Conservation (phyloP, 805 yeast genomes). For the Candida oleophila region DNA sequence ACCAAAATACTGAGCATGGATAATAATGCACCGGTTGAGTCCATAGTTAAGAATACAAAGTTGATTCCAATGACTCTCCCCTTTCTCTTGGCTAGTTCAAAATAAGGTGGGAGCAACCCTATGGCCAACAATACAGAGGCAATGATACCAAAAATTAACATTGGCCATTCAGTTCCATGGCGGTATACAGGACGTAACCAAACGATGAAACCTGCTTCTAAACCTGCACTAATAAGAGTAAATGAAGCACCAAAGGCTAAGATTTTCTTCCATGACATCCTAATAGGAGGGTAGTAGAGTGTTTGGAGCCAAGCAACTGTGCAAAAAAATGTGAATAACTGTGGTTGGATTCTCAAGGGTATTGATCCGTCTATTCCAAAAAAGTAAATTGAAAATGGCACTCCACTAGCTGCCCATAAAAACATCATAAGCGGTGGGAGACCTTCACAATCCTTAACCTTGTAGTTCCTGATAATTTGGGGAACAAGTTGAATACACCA, state of each 20-base stretch:
- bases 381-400: conserved; percentile 87
- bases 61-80: conserved; percentile 91
- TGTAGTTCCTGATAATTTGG: conserved; percentile 73
- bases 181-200: conserved; percentile 61
- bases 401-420: conserved; percentile 72
- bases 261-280: conserved; percentile 34
- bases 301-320: conserved; percentile 62
- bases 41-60: conserved; percentile 73
- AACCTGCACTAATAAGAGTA: conserved; percentile 48
- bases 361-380: conserved; percentile 66
- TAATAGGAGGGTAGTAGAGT: conserved; percentile 69
- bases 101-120: conserved; percentile 88
- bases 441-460: conserved; percentile 78
- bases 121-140: conserved; percentile 74
- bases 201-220: conserved; percentile 69
- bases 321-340: conserved; percentile 71
- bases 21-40: conserved; percentile 76
- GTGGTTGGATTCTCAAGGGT: conserved; percentile 86
- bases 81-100: conserved; percentile 72
- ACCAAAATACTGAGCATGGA: conserved; percentile 60
- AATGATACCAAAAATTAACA: conserved; percentile 72
- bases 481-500: conserved; percentile 95
- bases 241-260: conserved; percentile 33
- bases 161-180: conserved; percentile 68
- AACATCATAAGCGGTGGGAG: conserved; percentile 87